These are phyloP conservation scores for Pythium rishiriense DNA, from an alignment of 352 stramenopile species.

Conservation along the genomic window DNA sequence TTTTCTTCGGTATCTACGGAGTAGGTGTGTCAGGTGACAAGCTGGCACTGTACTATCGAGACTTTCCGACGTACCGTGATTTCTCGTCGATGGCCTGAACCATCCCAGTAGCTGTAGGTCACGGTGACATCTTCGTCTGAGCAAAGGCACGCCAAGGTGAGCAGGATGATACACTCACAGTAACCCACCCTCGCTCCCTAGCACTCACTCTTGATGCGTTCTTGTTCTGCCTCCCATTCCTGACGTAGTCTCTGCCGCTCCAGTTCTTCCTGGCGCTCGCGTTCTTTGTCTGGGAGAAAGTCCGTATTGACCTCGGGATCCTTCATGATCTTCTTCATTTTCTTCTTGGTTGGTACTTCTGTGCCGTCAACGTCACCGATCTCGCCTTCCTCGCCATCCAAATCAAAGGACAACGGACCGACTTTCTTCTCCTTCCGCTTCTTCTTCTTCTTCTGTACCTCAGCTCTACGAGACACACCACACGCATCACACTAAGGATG, in stretches of 20 bases:
- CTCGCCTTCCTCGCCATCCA: slow-evolving; percentile 71
- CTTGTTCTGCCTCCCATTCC: slow-evolving; percentile 94
- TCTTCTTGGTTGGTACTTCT: slow-evolving; percentile 30
- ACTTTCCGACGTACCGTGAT: slow-evolving; percentile 60
- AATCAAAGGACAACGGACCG: slow-evolving; percentile 76
- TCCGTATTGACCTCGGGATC: slow-evolving; percentile 94
- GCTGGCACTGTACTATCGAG: background rate
- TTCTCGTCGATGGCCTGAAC: slow-evolving; percentile 93
- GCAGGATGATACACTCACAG: background rate
- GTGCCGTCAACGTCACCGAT: slow-evolving; percentile 19
- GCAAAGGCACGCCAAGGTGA: background rate
- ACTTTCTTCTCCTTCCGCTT: slow-evolving; percentile 82
- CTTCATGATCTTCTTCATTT: slow-evolving; percentile 80
- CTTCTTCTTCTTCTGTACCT: slow-evolving; percentile 65
- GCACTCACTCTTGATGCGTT: slow-evolving; percentile 88
- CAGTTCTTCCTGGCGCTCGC: slow-evolving; percentile 78
- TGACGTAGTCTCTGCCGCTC: slow-evolving; percentile 82
- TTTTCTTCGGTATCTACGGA: slow-evolving; percentile 87
- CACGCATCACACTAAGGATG: background rate
- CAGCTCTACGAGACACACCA: slow-evolving; percentile 3
- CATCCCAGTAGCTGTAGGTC: slow-evolving; percentile 99
- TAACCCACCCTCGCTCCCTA: background rate
- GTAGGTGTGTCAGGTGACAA: background rate
- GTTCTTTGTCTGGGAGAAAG: slow-evolving; percentile 94
- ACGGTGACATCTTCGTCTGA: slow-evolving; percentile 92